These are phyloP conservation scores for Arachis monticola DNA, from an alignment of 331 rosid species.

Conservation along the genomic window DNA sequence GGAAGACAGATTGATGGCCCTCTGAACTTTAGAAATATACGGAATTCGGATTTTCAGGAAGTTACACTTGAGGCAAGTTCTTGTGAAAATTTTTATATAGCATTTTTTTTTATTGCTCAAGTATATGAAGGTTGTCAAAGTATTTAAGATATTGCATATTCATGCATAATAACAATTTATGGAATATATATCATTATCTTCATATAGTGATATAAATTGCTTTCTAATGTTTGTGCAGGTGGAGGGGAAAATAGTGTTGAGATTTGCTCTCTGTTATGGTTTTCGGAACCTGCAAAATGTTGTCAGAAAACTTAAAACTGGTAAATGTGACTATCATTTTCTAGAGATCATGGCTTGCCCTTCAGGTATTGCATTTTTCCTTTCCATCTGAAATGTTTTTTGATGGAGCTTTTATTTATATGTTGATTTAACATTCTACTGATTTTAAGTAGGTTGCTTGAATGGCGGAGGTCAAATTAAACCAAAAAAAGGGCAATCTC, in stretches of 20 bases:
- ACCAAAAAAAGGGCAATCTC: conserved; percentile 79
- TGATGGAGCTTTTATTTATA: neutral
- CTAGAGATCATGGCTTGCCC: conserved; percentile 99
- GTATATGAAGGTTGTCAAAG: conserved; percentile 10
- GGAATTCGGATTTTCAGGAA: conserved; percentile 91
- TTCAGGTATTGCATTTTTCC: conserved; percentile 60
- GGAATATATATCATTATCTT: neutral
- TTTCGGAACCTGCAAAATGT: conserved; percentile 86
- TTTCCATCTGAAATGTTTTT: conserved; percentile 8
- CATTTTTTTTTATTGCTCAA: conserved; percentile 2
- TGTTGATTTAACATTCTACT: neutral
- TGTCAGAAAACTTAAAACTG: conserved; percentile 76
- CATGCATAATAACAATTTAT: neutral
- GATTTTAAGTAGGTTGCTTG: conserved; percentile 74
- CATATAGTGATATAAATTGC: neutral
- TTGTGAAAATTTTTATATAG: conserved; percentile 20
- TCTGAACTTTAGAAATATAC: conserved; percentile 67
- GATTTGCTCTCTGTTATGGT: conserved; percentile 87
- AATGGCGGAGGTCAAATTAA: conserved; percentile 98
- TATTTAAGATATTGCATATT: conserved; percentile 17
- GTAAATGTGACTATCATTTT: conserved; percentile 84
- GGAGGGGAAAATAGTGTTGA: conserved; percentile 77
- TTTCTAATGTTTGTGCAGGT: conserved; percentile 50
- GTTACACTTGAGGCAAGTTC: conserved; percentile 77
- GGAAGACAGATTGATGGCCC: conserved; percentile 79